Percentiles rank a stretch among this genome's conserved stretches.
phyloP scores from a whole-genome alignment of 495 filamentous ascomycete genomes.

The Penicillium pulvis region DNA sequence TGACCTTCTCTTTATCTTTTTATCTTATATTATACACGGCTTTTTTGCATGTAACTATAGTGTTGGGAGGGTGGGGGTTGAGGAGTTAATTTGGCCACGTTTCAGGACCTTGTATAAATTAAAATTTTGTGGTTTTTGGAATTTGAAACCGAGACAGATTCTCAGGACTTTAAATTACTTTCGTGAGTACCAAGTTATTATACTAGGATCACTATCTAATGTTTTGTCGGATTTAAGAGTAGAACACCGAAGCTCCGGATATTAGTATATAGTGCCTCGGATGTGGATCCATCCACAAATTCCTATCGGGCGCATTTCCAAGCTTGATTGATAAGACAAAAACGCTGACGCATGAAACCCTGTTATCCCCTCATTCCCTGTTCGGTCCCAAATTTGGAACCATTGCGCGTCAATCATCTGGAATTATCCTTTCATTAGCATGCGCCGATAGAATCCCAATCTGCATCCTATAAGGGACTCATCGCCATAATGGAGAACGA shows the following conservation, averaged over 20 bases:
- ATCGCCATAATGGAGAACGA: constrained; percentile 29
- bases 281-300: background rate
- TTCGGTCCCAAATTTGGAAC: background rate
- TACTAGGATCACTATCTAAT: too few species aligned
- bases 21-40: background rate
- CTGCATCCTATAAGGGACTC: background rate
- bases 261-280: background rate
- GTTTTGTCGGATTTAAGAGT: too few species aligned
- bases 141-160: background rate
- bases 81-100: constrained; percentile 2
- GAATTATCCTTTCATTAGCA: background rate
- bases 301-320: background rate
- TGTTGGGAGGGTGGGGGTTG: background rate
- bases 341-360: constrained; percentile 3
- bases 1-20: background rate
- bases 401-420: background rate
- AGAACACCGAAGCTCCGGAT: background rate
- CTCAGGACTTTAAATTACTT: too few species aligned
- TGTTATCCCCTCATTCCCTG: background rate
- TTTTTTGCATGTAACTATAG: constrained; percentile 2
- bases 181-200: too few species aligned
- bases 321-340: constrained; percentile 1
- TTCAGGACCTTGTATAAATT: background rate
- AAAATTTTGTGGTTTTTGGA: background rate
- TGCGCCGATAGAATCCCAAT: background rate